phyloP scores from a whole-genome alignment of 2,329 filamentous ascomycete genomes.

The Mycosphaerella sp. region DNA sequence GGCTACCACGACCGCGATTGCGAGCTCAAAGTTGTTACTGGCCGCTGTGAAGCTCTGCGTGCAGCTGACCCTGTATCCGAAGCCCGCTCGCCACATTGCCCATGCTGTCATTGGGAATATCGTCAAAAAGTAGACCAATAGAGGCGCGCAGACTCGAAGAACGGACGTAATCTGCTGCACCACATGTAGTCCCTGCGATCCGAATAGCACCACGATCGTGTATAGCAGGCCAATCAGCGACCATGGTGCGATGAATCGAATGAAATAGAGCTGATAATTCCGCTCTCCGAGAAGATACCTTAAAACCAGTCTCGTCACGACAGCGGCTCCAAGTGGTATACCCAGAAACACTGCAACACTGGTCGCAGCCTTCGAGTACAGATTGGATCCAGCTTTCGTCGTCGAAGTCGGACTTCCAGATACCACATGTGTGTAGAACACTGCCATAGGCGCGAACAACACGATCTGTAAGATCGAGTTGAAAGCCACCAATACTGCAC shows the following conservation, averaged over 20 bases:
- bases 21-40: slow-evolving; percentile 90
- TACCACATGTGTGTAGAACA: slow-evolving; percentile 59
- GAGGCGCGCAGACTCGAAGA: slow-evolving; percentile 69
- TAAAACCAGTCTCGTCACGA: slow-evolving; percentile 64
- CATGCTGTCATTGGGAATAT: slow-evolving; percentile 66
- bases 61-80: slow-evolving; percentile 61
- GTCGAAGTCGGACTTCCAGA: slow-evolving; percentile 37
- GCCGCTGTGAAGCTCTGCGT: slow-evolving; percentile 85
- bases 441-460: slow-evolving; percentile 40
- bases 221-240: slow-evolving; percentile 79
- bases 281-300: slow-evolving; percentile 48
- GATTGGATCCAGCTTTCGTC: slow-evolving; percentile 29
- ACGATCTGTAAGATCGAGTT: slow-evolving; percentile 46
- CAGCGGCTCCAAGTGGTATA: slow-evolving; percentile 72
- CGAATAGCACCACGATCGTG: slow-evolving; percentile 81
- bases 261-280: slow-evolving; percentile 63
- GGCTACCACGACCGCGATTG: slow-evolving; percentile 80
- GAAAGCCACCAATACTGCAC: slow-evolving; percentile 53
- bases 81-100: slow-evolving; percentile 59
- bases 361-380: slow-evolving; percentile 53
- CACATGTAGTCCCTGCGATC: slow-evolving; percentile 68
- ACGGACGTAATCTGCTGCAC: slow-evolving; percentile 80
- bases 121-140: slow-evolving; percentile 67
- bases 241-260: slow-evolving; percentile 64
- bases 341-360: slow-evolving; percentile 78